Conservation (phyloP, 2,329 filamentous ascomycete species). For the Aurifilum marmelostoma region DNA sequence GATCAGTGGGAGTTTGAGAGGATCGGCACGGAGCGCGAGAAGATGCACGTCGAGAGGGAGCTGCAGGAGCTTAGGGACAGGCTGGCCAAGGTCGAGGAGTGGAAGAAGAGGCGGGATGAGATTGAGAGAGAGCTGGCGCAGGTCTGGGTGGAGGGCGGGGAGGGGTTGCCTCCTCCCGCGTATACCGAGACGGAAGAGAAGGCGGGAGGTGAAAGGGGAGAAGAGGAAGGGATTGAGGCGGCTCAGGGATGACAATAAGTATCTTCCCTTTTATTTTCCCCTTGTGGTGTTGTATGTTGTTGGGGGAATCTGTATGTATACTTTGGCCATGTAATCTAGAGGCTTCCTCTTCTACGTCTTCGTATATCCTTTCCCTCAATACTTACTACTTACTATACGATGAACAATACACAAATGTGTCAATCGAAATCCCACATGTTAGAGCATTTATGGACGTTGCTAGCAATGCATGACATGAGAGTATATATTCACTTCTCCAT, state of each 20-base stretch:
- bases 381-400: background rate
- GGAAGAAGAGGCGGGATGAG: slow-evolving; percentile 76
- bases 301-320: background rate
- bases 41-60: slow-evolving; percentile 90
- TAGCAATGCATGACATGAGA: background rate
- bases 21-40: slow-evolving; percentile 92
- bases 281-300: background rate
- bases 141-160: slow-evolving; percentile 61
- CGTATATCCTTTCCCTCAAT: background rate
- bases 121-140: slow-evolving; percentile 80
- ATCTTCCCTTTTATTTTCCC: background rate
- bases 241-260: slow-evolving; percentile 8
- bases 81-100: slow-evolving; percentile 78
- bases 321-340: background rate
- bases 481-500: background rate
- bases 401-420: no score
- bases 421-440: no score
- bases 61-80: slow-evolving; percentile 80
- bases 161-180: slow-evolving; percentile 48
- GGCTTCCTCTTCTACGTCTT: background rate
- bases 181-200: slow-evolving; percentile 41
- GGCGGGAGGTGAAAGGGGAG: background rate
- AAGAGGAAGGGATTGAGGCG: background rate
- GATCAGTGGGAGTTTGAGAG: slow-evolving; percentile 90
- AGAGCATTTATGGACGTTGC: background rate